Evolutionary conservation across 352 stramenopile genomes (phyloP), one percentile per base, ranked within the genome.

Genomic region (Pythium chondricola): DNA sequence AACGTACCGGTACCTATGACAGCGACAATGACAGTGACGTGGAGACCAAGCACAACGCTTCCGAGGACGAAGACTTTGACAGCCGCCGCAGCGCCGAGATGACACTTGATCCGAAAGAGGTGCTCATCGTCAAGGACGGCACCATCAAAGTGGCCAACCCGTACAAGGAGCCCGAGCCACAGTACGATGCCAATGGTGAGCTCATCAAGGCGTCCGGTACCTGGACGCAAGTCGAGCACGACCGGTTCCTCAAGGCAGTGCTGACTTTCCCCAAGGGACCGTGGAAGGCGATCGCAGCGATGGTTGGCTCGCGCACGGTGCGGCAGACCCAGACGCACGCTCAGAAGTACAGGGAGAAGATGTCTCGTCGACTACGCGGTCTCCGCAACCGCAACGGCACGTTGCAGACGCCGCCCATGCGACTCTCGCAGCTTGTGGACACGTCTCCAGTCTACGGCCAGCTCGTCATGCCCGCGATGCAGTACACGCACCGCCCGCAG

Each of bases 61-160:
- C 69, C 14, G 40, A 50, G 0, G 54, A 75, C 27, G 26, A 69
- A 29, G 38, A 74, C 24, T 48, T 61, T 5, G 65, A 74, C 36
- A 61, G 74, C 11, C 61, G 67, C 51, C n/a, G n/a, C n/a, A n/a
- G n/a, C n/a, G n/a, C n/a, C n/a, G n/a, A n/a, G n/a, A n/a, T n/a
- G n/a, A n/a, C n/a, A n/a, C 52, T 87, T n/a, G 75, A 87, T 57
- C 65, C 52, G n/a, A 87, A 85, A 55, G 63, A 87, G 31, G 52
- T 87, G 30, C 59, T 87, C n/a, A 83, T 87, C 44, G 69, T 87
- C 45, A 83, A 87, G 55, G 72, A 87, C 45, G 75, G 75, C 43
- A 83, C 63, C 22, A 71, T 87, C 41, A 72, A 74, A 33, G 68
- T 87, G 14, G 75, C 75, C 16, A 67, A 85, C 45, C 83, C 75